Conservation (phyloP, 2,329 filamentous ascomycete species). For the Chalara sp. region DNA sequence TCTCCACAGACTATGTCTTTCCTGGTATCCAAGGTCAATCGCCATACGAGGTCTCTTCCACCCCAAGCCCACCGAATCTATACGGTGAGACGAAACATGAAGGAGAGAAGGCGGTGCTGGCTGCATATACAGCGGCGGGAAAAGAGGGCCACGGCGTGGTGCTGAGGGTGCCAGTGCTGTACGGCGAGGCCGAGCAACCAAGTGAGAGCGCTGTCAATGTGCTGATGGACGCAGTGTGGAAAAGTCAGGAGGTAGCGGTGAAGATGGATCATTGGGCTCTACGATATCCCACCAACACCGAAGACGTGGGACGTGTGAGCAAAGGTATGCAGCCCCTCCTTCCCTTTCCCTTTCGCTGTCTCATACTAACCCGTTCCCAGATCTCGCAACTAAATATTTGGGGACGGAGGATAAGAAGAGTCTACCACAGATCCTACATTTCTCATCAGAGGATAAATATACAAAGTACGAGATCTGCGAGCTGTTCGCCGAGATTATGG, state of each 20-base stretch:
- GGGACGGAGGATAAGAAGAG: conserved; percentile 37
- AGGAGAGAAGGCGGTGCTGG: conserved; percentile 64
- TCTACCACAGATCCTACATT: conserved; percentile 70
- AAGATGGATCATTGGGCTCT: conserved; percentile 84
- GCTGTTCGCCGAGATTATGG: conserved; percentile 72
- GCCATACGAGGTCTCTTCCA: conserved; percentile 63
- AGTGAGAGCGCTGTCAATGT: conserved; percentile 79
- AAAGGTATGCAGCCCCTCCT: conserved; percentile 41
- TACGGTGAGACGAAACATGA: conserved; percentile 71
- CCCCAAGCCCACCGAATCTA: conserved; percentile 67
- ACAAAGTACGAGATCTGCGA: conserved; percentile 89
- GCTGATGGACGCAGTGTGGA: conserved; percentile 70
- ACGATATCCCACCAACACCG: conserved; percentile 82
- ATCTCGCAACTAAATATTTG: conserved; percentile 66
- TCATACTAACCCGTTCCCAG: conserved; percentile 30
- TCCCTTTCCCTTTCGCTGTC: conserved; percentile 4
- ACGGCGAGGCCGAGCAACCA: conserved; percentile 65
- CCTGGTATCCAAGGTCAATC: conserved; percentile 70
- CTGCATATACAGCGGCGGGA: conserved; percentile 42
- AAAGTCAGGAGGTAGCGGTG: conserved; percentile 59
- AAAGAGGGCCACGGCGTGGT: conserved; percentile 56
- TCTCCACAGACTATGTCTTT: conserved; percentile 80
- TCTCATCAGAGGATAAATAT: conserved; percentile 77
- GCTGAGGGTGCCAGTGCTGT: conserved; percentile 76
- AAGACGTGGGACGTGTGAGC: conserved; percentile 76